Evolutionary conservation across 768 basidiomycete species (phyloP), one percentile per base, ranked within the genome.

Genomic region (Leccinum aurantiacum): DNA sequence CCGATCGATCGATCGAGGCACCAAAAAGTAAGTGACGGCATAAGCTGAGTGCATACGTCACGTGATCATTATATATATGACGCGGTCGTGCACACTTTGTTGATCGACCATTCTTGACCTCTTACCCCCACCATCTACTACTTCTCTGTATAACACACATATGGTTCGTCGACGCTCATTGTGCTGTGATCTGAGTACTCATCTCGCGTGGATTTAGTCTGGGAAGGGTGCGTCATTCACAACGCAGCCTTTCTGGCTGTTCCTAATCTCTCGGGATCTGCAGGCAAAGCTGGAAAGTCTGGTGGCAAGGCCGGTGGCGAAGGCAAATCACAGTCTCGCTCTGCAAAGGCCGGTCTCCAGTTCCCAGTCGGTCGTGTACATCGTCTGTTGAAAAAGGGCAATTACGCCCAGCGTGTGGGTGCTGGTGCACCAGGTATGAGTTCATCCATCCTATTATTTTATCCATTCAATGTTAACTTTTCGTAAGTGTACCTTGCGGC

Each of bases 321-420:
- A 62, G 76, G 74, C 31, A 89, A 89, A 69, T 76, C 86, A 4
- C 84, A 85, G 67, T 89, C 88, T 14, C 85, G 88, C 56, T 89
- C 88, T 24, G 80, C 87, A 56, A 89, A 88, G 69, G 88, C 88
- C 13, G 88, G 88, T 67, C 84, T 89, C 57, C 87, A 90, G 73
- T 91, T 94, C 80, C 92, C 92, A 56, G 91, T 94, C 67, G 92
- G 92, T 82, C 92, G 92, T 89, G 86, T 93, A 62, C 92, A 91
- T 78, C 87, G 90, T 84, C 84, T 92, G 47, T 75, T 93, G 75
- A 92, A 92, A 82, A 85, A 84, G 75, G 91, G 91, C 56, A 93
- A 93, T 80, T 93, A 92, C 64, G 88, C 89, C 53, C 87, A 90
- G 67, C 89, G 93, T 74, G 87, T 94, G 63, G 92, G 93, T 76